phyloP scores from a whole-genome alignment of 1,284 basidiomycete species.

The Ustilago loliicola region DNA sequence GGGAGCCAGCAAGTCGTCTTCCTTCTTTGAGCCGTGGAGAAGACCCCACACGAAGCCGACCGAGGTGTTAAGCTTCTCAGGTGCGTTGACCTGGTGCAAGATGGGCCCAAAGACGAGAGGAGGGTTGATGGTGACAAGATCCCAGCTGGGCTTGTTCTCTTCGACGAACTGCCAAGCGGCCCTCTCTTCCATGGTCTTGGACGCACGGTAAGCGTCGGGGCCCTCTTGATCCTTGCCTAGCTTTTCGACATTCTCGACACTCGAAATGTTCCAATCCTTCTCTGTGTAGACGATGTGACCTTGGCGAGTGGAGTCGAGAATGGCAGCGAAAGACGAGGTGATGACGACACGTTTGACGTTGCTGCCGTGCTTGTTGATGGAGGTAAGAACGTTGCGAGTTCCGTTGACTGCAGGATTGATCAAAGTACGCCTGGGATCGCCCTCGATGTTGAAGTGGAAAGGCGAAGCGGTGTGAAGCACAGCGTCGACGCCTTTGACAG shows the following conservation, averaged over 20 bases:
- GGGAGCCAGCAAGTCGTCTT: constrained; percentile 58
- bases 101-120: constrained; percentile 71
- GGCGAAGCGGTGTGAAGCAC: constrained; percentile 77
- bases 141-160: constrained; percentile 45
- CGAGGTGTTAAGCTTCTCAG: constrained; percentile 75
- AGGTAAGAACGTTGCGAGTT: constrained; percentile 76
- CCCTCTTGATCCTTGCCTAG: constrained; percentile 69
- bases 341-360: constrained; percentile 76
- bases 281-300: constrained; percentile 66
- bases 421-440: constrained; percentile 71
- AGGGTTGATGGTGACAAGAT: constrained; percentile 60
- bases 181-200: constrained; percentile 80
- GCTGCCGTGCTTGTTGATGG: constrained; percentile 75
- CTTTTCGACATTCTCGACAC: constrained; percentile 71
- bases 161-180: constrained; percentile 71
- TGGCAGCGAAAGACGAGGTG: constrained; percentile 76
- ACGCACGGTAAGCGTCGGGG: constrained; percentile 72
- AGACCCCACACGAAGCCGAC: constrained; percentile 71
- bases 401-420: constrained; percentile 78
- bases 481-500: constrained; percentile 78
- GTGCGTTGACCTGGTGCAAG: constrained; percentile 74
- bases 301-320: constrained; percentile 71
- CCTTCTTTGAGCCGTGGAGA: constrained; percentile 71
- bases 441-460: constrained; percentile 69
- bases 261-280: constrained; percentile 79